Evolutionary conservation across 1,284 basidiomycete genomes (phyloP).

Genomic region (Tilletia setariae): DNA sequence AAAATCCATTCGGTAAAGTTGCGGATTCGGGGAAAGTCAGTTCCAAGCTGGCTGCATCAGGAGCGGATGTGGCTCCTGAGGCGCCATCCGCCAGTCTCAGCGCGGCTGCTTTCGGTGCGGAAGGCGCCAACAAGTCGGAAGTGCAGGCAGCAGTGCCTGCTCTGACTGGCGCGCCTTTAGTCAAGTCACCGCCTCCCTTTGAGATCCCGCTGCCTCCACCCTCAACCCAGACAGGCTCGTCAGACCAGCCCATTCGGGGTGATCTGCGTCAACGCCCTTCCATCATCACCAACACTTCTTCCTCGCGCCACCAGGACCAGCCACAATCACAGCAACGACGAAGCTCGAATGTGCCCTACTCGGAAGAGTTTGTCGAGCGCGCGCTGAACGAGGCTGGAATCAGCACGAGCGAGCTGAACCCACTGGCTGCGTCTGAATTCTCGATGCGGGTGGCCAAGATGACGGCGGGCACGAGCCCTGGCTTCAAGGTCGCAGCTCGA

Average conservation of each 20-base stretch:
- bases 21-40: neutral
- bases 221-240: too few relatives aligned
- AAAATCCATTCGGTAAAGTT: neutral
- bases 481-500: conserved; percentile 20
- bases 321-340: too few relatives aligned
- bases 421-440: conserved; percentile 33
- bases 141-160: too few relatives aligned
- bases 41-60: neutral
- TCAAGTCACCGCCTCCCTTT: too few relatives aligned
- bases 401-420: conserved; percentile 21
- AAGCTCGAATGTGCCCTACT: too few relatives aligned
- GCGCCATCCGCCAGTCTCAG: neutral
- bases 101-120: neutral
- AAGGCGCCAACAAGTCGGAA: neutral
- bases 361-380: neutral
- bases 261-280: too few relatives aligned
- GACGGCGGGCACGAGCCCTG: conserved; percentile 17
- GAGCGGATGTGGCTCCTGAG: neutral
- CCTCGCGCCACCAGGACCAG: too few relatives aligned
- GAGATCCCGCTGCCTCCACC: too few relatives aligned
- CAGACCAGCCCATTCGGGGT: too few relatives aligned
- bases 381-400: conserved; percentile 7
- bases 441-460: conserved; percentile 30
- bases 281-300: too few relatives aligned
- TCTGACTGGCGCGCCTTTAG: too few relatives aligned